Base-by-base conservation (phyloP, 345 rosid genomes). In the Citrus trifoliata region DNA sequence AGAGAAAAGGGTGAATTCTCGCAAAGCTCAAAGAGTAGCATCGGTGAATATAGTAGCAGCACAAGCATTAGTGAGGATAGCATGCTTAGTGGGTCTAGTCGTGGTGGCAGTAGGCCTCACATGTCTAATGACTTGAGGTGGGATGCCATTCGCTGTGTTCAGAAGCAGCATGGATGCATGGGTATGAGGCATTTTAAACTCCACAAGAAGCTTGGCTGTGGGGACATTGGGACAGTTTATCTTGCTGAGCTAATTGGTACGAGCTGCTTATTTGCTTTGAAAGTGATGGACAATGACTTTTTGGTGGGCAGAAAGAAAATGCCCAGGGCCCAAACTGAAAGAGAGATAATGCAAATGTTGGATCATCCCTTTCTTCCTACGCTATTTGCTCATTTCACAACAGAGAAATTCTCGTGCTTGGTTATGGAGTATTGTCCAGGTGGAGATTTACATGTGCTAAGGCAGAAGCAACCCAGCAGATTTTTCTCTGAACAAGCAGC, bases 291-390 rank as follows among this genome's bases (percentile, higher is more conserved):
- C 80, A 84, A 82, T 40, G 93, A 92, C 77, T 89, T 89, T 80
- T 81, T 92, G 87, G 81, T 77, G 68, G 88, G 91, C 67, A 86
- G 86, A 76, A 92, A 91, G 89, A 92, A 92, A 82, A 82, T 90
- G 85, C 64, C 86, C 0, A 87, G 97, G 83, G 93, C 93, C 7
- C 89, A 87, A 88, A 92, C 94, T 35, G 97, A 92, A 80, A 89
- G 87, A 80, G 94, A 88, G 87, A 92, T 92, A 35, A 53, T 92
- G 86, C 92, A 89, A 79, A 92, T 90, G 90, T 85, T 92, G 73
- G 97, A 92, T 85, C 97, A 92, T 81, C 97, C 97, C 51, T 92
- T 92, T 83, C 92, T 92, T 68, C 95, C 97, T 10, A 92, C 97
- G 4, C 80, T 92, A 19, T 92, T 89, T 85, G 88, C 90, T 22